Conservation (phyloP, 345 rosid species). For the Gossypium arboreum region DNA sequence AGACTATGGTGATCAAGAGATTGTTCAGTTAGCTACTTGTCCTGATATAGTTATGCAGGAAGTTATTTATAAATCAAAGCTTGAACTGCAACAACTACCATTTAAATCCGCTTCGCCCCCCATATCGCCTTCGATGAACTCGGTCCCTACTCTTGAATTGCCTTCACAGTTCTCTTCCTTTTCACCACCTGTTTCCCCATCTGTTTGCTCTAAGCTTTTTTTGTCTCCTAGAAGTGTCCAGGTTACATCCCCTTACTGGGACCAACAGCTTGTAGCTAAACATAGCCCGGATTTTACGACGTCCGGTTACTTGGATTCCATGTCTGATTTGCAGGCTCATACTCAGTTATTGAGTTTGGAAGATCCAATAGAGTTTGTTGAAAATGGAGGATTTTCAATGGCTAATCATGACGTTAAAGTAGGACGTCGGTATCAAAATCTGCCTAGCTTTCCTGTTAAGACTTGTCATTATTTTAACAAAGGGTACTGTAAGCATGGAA, state of each 20-base stretch:
- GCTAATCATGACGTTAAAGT: slow-evolving; percentile 25
- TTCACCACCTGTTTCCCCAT: slow-evolving; percentile 14
- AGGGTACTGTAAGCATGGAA: slow-evolving; percentile 66
- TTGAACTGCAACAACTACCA: slow-evolving; percentile 35
- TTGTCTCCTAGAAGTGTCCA: slow-evolving; percentile 19
- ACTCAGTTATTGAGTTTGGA: slow-evolving; percentile 39
- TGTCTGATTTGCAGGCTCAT: slow-evolving; percentile 30
- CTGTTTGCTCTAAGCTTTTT: slow-evolving; percentile 20
- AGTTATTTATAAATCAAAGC: slow-evolving; percentile 36
- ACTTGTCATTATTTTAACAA: slow-evolving; percentile 58
- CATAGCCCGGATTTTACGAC: slow-evolving; percentile 21
- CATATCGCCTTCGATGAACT: slow-evolving; percentile 32
- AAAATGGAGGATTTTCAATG: slow-evolving; percentile 27
- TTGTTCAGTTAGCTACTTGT: slow-evolving; percentile 37
- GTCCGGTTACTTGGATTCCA: slow-evolving; percentile 25
- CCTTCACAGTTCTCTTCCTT: slow-evolving; percentile 24
- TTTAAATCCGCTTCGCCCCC: slow-evolving; percentile 28
- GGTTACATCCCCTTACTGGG: slow-evolving; percentile 29
- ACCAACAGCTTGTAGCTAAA: slow-evolving; percentile 25
- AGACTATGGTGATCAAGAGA: slow-evolving; percentile 41
- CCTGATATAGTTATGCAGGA: slow-evolving; percentile 47
- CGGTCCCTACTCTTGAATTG: slow-evolving; percentile 17
- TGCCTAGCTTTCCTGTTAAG: slow-evolving; percentile 38
- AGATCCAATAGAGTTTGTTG: slow-evolving; percentile 35
- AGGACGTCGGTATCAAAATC: slow-evolving; percentile 22